These are phyloP conservation scores for Hymenoscyphus infarciens DNA, from an alignment of 2,329 filamentous ascomycete species.

Conservation along the genomic window DNA sequence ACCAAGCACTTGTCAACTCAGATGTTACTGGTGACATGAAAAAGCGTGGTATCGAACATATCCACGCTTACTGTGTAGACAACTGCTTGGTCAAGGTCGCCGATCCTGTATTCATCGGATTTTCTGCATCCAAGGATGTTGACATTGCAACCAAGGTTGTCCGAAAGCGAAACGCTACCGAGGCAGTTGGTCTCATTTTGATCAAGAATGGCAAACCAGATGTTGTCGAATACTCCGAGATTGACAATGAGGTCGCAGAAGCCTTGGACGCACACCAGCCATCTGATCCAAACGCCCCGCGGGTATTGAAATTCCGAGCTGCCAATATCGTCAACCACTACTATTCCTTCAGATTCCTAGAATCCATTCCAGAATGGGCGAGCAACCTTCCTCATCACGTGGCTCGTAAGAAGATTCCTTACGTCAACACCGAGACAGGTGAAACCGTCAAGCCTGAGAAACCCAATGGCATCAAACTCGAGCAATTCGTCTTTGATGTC, in stretches of 20 bases:
- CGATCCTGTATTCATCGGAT: constrained; percentile 92
- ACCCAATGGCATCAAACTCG: constrained; percentile 97
- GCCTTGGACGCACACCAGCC: constrained; percentile 76
- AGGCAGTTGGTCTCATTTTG: constrained; percentile 91
- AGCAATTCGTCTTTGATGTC: constrained; percentile 98
- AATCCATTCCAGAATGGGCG: constrained; percentile 82
- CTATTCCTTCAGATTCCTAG: constrained; percentile 91
- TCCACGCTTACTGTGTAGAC: constrained; percentile 97
- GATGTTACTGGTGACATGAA: constrained; percentile 84
- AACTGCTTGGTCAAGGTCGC: constrained; percentile 99
- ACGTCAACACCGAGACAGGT: constrained; percentile 70
- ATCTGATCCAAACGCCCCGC: constrained; percentile 38
- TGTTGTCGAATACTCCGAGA: constrained; percentile 98
- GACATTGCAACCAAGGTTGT: constrained; percentile 99
- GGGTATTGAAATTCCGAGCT: constrained; percentile 89
- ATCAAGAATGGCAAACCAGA: constrained; percentile 94
- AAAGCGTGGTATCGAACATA: constrained; percentile 84
- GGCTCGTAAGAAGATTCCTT: constrained; percentile 97
- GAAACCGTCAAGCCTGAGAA: constrained; percentile 85
- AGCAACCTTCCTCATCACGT: constrained; percentile 91
- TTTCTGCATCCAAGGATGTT: constrained; percentile 80
- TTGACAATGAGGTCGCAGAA: constrained; percentile 82
- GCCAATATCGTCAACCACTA: constrained; percentile 99
- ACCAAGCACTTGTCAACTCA: constrained; percentile 80
- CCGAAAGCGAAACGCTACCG: constrained; percentile 92